phyloP scores from a whole-genome alignment of 495 filamentous ascomycete genomes.

The Thozetella sp. region DNA sequence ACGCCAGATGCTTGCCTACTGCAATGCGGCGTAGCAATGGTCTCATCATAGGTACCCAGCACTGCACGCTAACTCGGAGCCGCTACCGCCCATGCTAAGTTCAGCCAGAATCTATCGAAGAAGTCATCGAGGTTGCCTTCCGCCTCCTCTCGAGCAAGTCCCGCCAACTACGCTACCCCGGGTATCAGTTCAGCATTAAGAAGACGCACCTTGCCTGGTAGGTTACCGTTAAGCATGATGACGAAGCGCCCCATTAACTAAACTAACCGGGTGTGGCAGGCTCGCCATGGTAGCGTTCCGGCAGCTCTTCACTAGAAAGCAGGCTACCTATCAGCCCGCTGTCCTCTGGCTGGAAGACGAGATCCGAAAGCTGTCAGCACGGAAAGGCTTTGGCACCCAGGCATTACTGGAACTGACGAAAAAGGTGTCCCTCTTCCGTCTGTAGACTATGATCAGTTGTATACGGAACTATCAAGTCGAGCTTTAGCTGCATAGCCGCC shows the following conservation, averaged over 20 bases:
- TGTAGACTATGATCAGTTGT: too few relatives aligned
- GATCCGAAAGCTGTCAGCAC: constrained; percentile 22
- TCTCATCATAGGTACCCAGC: constrained; percentile 63
- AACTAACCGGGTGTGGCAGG: too few relatives aligned
- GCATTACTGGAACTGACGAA: constrained; percentile 15
- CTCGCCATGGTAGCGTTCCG: constrained; percentile 68
- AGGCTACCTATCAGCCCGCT: constrained; percentile 62
- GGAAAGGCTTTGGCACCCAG: constrained; percentile 14
- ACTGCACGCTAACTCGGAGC: neutral
- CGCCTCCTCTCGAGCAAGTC: constrained; percentile 63
- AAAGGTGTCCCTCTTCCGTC: neutral
- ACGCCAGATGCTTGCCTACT: constrained; percentile 62
- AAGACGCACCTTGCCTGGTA: constrained; percentile 71
- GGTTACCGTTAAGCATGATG: constrained; percentile 13
- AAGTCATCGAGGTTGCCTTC: constrained; percentile 65
- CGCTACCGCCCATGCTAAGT: constrained; percentile 22
- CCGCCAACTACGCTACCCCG: constrained; percentile 43
- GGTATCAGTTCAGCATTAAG: constrained; percentile 61
- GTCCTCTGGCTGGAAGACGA: constrained; percentile 64
- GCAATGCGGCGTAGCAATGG: constrained; percentile 51
- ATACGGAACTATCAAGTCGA: too few relatives aligned
- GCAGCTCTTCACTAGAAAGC: constrained; percentile 65
- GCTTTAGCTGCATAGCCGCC: too few relatives aligned
- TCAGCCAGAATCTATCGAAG: constrained; percentile 60
- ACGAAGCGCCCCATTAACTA: neutral